phyloP scores from a whole-genome alignment of 108 stramenopile species.

The Skeletonema tropicum region DNA sequence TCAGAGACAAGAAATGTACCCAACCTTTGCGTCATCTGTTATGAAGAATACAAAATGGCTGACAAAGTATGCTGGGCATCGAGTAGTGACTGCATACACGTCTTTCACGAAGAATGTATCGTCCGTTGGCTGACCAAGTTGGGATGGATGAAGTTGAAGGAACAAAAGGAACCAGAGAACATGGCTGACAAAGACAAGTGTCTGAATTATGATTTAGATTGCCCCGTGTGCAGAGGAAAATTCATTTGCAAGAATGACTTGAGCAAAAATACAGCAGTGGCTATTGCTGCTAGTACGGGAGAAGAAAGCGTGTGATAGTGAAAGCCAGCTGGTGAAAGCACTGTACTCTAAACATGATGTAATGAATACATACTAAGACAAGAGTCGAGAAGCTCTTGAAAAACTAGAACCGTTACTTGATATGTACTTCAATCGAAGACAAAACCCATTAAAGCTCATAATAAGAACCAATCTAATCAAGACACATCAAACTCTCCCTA shows the following conservation, averaged over 20 bases:
- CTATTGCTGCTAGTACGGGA: background rate
- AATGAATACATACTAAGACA: background rate
- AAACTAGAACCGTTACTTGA: background rate
- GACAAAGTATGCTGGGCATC: slow-evolving; percentile 66
- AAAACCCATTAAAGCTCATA: background rate
- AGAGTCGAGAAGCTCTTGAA: background rate
- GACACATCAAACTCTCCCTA: slow-evolving; percentile 89
- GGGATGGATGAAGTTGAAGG: slow-evolving; percentile 47
- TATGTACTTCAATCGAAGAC: background rate
- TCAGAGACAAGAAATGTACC: slow-evolving; percentile 42
- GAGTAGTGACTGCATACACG: slow-evolving; percentile 50
- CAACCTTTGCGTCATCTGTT: slow-evolving; percentile 69
- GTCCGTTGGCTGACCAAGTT: slow-evolving; percentile 43
- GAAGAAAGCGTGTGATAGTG: background rate
- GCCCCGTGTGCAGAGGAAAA: slow-evolving; percentile 69
- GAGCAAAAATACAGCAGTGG: background rate
- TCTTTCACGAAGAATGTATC: slow-evolving; percentile 55
- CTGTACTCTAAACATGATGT: background rate
- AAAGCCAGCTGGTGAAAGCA: background rate
- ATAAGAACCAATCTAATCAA: slow-evolving; percentile 20
- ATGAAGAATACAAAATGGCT: slow-evolving; percentile 43
- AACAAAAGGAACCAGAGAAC: slow-evolving; percentile 28
- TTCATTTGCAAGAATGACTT: slow-evolving; percentile 36
- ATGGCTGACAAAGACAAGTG: slow-evolving; percentile 38
- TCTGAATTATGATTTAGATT: slow-evolving; percentile 52